Evolutionary conservation across 2,329 filamentous ascomycete species (phyloP).

Genomic region (Fusarium anguioides): DNA sequence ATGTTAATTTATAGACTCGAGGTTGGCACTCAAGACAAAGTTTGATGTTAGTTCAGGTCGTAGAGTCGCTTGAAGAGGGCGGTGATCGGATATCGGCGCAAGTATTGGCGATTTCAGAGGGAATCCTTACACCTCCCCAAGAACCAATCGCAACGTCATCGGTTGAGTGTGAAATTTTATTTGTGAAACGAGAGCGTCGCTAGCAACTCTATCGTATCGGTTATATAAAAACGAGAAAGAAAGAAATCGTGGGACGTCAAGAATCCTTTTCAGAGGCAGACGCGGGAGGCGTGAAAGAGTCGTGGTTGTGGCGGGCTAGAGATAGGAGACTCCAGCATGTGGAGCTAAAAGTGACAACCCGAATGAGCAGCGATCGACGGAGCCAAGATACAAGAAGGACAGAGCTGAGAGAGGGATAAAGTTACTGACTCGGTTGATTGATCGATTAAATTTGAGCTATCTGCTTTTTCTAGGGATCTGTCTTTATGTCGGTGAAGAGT

Average conservation of each 20-base stretch:
- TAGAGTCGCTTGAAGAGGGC: slow-evolving; percentile 2
- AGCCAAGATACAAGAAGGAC: slow-evolving; percentile 13
- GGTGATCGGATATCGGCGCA: slow-evolving; percentile 37
- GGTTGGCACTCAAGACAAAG: slow-evolving; percentile 12
- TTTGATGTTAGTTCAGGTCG: slow-evolving; percentile 1
- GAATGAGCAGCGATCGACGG: slow-evolving; percentile 43
- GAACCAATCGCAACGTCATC: slow-evolving; percentile 45
- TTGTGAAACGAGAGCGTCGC: slow-evolving; percentile 16
- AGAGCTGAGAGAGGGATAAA: slow-evolving; percentile 1
- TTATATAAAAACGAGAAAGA: slow-evolving; percentile 5
- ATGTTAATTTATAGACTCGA: slow-evolving; percentile 47
- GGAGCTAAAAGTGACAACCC: slow-evolving; percentile 40
- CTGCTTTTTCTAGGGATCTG: not conserved
- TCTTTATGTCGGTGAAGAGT: not conserved
- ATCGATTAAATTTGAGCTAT: not conserved
- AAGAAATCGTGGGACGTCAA: slow-evolving; percentile 37
- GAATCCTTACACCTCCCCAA: slow-evolving; percentile 33
- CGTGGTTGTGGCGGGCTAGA: slow-evolving; percentile 37
- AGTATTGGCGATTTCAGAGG: slow-evolving; percentile 29
- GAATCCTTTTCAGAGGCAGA: slow-evolving; percentile 18
- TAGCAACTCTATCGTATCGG: slow-evolving; percentile 16
- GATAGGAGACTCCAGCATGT: slow-evolving; percentile 45
- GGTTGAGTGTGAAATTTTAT: slow-evolving; percentile 23
- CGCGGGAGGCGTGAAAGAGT: slow-evolving; percentile 33
- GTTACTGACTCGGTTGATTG: slow-evolving; percentile 4